A percentile compares a stretch with the other conserved stretches of the same genome.
Evolutionary conservation across 176 grass and related monocot species (phyloP).

Genomic region (Oryza australiensis): DNA sequence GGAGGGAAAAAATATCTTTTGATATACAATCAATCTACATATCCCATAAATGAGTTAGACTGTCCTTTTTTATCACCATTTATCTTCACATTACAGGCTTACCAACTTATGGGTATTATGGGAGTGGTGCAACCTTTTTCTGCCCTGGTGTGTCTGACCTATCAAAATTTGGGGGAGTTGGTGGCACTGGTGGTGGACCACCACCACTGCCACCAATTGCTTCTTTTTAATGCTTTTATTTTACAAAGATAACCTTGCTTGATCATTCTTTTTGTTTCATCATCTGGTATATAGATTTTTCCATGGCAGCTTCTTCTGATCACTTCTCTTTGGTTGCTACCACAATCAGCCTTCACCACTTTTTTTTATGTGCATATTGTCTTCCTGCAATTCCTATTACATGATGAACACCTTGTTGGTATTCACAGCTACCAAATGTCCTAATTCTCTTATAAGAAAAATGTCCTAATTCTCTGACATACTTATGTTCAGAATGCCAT

Average conservation of each 20-base stretch:
- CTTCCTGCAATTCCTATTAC: background rate
- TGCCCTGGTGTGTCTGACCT: too few species aligned
- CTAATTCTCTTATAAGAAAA: slow-evolving; percentile 13
- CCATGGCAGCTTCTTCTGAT: background rate
- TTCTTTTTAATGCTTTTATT: background rate
- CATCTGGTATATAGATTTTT: slow-evolving; percentile 9
- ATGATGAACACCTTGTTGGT: slow-evolving; percentile 11
- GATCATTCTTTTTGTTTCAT: background rate
- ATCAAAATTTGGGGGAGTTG: too few species aligned
- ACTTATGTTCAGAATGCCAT: slow-evolving; percentile 33
- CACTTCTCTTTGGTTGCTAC: slow-evolving; percentile 17
- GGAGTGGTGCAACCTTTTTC: too few species aligned
- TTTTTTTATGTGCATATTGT: slow-evolving; percentile 8
- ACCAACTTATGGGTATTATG: too few species aligned
- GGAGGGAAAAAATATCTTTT: background rate
- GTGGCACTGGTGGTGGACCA: too few species aligned
- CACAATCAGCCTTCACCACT: slow-evolving; percentile 7
- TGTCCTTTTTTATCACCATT: background rate
- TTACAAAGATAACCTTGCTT: background rate
- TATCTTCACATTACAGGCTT: too few species aligned
- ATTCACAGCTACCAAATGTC: slow-evolving; percentile 10
- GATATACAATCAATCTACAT: background rate
- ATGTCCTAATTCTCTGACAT: slow-evolving; percentile 22
- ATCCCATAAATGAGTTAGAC: background rate
- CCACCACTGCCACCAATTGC: background rate